Evolutionary conservation across 75 land plant genomes (phyloP), one percentile per base, ranked within the genome.

Genomic region (Adiantum capillusveneris): DNA sequence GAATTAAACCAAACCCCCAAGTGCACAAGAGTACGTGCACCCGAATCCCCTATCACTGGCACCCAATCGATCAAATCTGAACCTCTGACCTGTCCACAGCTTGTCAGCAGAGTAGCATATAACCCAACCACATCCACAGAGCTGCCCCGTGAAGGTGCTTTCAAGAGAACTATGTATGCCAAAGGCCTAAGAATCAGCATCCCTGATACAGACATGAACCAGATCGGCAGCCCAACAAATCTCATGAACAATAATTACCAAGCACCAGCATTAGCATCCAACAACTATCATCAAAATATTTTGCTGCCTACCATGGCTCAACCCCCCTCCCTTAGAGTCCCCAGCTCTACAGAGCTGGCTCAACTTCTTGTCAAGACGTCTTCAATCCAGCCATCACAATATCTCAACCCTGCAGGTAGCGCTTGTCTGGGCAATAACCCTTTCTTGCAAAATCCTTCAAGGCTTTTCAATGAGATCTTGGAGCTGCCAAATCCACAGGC

Each of bases 341-440:
- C 70, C 0, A 59, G 63, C 26, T 56, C 63, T 9, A 63, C 70
- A 20, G 70, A 67, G 39, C 63, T 67, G 16, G 63, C 70, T 13
- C 62, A 60, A 29, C 48, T 59, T 36, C 56, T 67, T 5, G 63
- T 67, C 25, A 16, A 62, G 6, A 37, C 55, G 39, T 59, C 70
- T n/a, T n/a, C n/a, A n/a, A n/a, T n/a, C n/a, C n/a, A n/a, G 0
- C 29, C 34, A 25, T 46, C 49, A 5, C 49, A 46, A 14, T 46
- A n/a, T 46, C 5, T 17, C 49, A 46, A 5, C 14, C 49, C 21
- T 46, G 21, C 49, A 46, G n/a, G 17, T 3, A 46, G 14, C 14
- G 9, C 3, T 5, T 34, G 37, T 9, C 37, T 34, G 9, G 9
- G 37, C 37, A 34, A 34, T 34, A 34, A 9, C 37, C 37, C 37